Evolutionary conservation across 2,329 filamentous ascomycete genomes (phyloP), one percentile per base, ranked within the genome.

Genomic region (Alternaria arborescens): DNA sequence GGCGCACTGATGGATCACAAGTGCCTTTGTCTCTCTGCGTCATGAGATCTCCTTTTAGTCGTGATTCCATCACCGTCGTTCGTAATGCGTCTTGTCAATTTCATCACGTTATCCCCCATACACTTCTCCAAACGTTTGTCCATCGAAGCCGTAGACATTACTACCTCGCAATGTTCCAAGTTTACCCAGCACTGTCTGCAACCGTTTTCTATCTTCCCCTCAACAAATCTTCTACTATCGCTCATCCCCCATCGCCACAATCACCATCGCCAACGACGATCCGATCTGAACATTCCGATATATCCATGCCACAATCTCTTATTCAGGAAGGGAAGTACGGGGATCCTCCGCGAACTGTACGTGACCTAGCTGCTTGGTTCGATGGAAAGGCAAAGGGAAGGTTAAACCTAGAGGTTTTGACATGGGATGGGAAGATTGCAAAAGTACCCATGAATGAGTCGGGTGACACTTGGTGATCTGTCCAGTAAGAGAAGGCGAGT

Each of bases 1-100:
- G 28, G 11, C 8, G 8, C 28, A 11, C 0, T 16, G 1, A 16
- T 14, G 0, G 0, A 16, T 16, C 11, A 36, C 32, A 6, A 36
- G n/a, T n/a, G n/a, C n/a, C 32, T 36, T 36, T 36, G 12, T 36
- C 14, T 36, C 14, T 36, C 32, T 6, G 12, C 12, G 8, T 16
- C 12, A 7, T 16, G 32, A 2, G 10, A 30, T 11, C 0, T 30
- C 1, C 11, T 11, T 30, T 11, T 30, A 11, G 10, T 11, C 28
- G 3, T 11, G 28, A 30, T 11, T 30, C 8, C 28, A 30, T 1
- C 8, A 30, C 0, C 28, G 1, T 1, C 28, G 28, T 30, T 2
- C 28, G 28, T 30, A 10, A 30, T 11, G 11, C 28, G 11, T 11
- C 28, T 11, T 30, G 0, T 11, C 28, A 30, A 30, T 11, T 12